These are phyloP conservation scores for Kalanchoe fedtschenkoi DNA, from an alignment of 164 flowering plant genomes.

Conservation along the genomic window DNA sequence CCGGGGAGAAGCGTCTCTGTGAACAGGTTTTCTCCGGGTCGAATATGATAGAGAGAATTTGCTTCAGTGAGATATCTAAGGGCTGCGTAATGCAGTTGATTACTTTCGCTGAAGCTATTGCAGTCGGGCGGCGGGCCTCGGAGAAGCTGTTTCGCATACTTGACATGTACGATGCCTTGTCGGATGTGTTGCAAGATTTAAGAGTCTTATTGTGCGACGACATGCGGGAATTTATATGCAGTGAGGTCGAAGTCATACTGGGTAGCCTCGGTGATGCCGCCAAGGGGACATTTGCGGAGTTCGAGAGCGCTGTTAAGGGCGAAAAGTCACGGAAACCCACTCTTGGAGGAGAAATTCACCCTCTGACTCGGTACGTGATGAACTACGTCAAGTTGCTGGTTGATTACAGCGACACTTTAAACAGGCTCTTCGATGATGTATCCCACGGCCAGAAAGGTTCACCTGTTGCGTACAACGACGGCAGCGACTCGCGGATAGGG, in stretches of 20 bases:
- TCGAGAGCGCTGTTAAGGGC: conserved; percentile 15
- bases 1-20: conserved; percentile 61
- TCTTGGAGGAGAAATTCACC: conserved; percentile 19
- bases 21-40: conserved; percentile 53
- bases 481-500: conserved; percentile 8
- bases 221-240: conserved; percentile 2
- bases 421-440: conserved; percentile 8
- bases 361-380: conserved; percentile 23
- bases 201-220: background rate
- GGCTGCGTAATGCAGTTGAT: conserved; percentile 14
- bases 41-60: conserved; percentile 34
- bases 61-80: conserved; percentile 28
- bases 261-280: conserved; percentile 11
- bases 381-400: conserved; percentile 16
- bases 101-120: conserved; percentile 18
- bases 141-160: conserved; percentile 19
- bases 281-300: conserved; percentile 15
- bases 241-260: conserved; percentile 10
- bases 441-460: background rate
- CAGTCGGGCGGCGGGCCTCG: conserved; percentile 12
- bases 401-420: conserved; percentile 14
- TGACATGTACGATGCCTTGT: conserved; percentile 18
- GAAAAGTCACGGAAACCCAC: conserved; percentile 14
- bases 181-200: conserved; percentile 13
- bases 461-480: conserved; percentile 3